phyloP scores from a whole-genome alignment of 2,329 filamentous ascomycete genomes.

The Botrytis fragariae region DNA sequence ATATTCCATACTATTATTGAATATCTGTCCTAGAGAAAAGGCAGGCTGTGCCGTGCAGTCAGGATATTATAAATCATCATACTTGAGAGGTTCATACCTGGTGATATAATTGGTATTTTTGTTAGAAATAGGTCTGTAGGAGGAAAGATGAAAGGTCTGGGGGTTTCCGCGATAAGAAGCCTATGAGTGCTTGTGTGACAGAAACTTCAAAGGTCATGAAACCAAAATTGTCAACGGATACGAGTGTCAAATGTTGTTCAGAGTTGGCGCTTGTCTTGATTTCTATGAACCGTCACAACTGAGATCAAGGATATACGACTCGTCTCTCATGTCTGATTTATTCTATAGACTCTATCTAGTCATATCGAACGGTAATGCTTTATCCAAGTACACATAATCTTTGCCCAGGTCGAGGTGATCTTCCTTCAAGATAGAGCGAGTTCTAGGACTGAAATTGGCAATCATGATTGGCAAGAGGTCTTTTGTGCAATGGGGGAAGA shows the following conservation, averaged over 20 bases:
- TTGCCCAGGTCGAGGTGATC: neutral
- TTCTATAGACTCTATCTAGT: fast-evolving
- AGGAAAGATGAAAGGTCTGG: neutral
- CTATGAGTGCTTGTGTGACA: neutral
- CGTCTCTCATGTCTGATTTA: neutral
- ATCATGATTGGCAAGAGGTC: too few species aligned
- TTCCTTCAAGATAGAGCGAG: neutral
- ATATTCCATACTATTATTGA: neutral
- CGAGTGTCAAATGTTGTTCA: too few species aligned
- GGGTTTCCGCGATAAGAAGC: neutral
- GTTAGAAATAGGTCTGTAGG: neutral
- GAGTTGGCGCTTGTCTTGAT: neutral
- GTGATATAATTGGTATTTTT: neutral
- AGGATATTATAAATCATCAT: neutral
- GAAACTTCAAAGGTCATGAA: neutral
- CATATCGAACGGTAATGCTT: too few species aligned
- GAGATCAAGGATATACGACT: neutral
- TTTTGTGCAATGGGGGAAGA: too few species aligned
- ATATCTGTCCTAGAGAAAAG: neutral
- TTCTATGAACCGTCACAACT: neutral
- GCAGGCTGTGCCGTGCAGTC: neutral
- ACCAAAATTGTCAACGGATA: neutral
- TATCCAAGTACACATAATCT: neutral
- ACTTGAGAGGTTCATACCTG: neutral
- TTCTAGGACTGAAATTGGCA: neutral